Conservation (phyloP, 495 filamentous ascomycete species). For the Emericellopsis terricola region DNA sequence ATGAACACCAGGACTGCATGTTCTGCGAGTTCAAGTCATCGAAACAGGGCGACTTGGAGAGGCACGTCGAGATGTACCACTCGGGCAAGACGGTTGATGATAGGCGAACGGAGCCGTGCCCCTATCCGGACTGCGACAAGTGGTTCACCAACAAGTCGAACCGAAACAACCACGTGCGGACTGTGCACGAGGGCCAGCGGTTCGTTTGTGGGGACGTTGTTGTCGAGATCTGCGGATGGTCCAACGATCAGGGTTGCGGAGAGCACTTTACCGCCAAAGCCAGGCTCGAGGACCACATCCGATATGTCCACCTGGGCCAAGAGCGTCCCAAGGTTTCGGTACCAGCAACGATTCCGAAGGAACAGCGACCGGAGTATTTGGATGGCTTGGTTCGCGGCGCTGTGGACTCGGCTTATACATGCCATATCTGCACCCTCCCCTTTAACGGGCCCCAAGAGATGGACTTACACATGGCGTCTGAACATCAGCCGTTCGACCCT, state of each 20-base stretch:
- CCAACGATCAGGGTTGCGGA: constrained; percentile 47
- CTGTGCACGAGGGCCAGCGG: constrained; percentile 49
- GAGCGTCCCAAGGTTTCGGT: constrained; percentile 17
- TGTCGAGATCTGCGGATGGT: constrained; percentile 46
- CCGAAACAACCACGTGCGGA: constrained; percentile 57
- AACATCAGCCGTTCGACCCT: constrained; percentile 21
- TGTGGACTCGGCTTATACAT: constrained; percentile 36
- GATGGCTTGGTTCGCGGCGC: constrained; percentile 39
- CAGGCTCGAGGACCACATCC: constrained; percentile 66
- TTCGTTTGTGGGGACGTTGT: constrained; percentile 58
- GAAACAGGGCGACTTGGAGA: constrained; percentile 39
- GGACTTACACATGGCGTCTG: constrained; percentile 37
- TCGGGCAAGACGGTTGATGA: constrained; percentile 40
- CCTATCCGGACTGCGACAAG: constrained; percentile 43
- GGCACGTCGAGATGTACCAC: constrained; percentile 55
- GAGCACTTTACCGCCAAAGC: constrained; percentile 48
- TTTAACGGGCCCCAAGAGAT: constrained; percentile 55
- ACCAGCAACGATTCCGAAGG: constrained; percentile 12
- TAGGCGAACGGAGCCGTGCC: constrained; percentile 44
- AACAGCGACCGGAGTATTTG: constrained; percentile 15
- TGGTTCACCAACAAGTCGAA: constrained; percentile 65
- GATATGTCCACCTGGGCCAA: constrained; percentile 51
- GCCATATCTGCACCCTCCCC: constrained; percentile 36
- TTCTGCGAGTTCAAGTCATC: constrained; percentile 50
- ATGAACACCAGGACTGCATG: constrained; percentile 53